Base-by-base conservation (phyloP, 352 stramenopile genomes). In the Phytophthora fragariae region DNA sequence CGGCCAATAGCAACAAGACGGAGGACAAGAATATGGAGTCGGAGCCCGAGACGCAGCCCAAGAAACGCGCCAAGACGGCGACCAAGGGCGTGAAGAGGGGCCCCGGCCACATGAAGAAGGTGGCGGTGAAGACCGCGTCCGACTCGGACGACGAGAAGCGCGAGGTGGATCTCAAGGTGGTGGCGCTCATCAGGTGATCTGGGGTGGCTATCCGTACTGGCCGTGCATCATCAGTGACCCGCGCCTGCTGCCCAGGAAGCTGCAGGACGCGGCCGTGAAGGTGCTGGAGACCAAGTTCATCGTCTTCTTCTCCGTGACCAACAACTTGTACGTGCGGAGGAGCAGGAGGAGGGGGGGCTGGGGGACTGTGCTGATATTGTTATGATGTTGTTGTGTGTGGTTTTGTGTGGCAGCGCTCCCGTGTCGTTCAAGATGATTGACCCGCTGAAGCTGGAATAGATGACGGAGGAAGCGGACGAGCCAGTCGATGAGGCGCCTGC, bases 201-300 rank as follows among this genome's bases (percentile, higher is more conserved):
- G 89, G 89, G 86, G 94, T 96, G 87, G 77, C 3, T 96, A 89
- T 57, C 89, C 89, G 44, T 96, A 90, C 76, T 96, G 89, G 89
- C 56, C 89, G 24, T 27, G 24, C 24, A 27, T 27, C 24, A 27
- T 27, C 24, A 27, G 75, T 6, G 82, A 89, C 56, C 89, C 88
- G 19, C 72, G 81, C 1, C 67, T 82, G 24, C 24, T 27, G 24
- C 74, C 81, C 2, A 1, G 19, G n/a, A 82, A 85, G n/a, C 58
- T 87, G 5, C 86, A 91, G 49, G 67, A 76, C 9, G 65, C 56
- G 6, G 83, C 78, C 2, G 39, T 90, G 39, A 91, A 92, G 62
- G 68, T 78, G n/a, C 33, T 94, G 41, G 86, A 92, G 27, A 84
- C 77, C 14, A 92, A 94, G 64, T 93, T 83, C 64, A 64, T 88